These are phyloP conservation scores for Aspergillus ostianus DNA, from an alignment of 495 filamentous ascomycete species.

Conservation along the genomic window DNA sequence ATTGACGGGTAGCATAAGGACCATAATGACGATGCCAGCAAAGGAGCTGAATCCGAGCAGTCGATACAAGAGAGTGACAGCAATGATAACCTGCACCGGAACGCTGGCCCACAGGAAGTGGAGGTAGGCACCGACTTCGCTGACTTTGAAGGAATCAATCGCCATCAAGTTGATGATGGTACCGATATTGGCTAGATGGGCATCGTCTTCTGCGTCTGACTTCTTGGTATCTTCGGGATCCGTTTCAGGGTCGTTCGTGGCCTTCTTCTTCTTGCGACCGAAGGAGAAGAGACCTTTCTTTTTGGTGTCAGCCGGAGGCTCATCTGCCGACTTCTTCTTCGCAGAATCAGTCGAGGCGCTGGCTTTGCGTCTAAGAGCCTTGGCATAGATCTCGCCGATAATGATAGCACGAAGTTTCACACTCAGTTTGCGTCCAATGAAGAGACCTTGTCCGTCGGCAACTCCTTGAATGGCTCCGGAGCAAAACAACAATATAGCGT, in stretches of 20 bases:
- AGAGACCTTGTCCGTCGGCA: conserved; percentile 83
- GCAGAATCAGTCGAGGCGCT: conserved; percentile 64
- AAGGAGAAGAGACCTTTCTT: conserved; percentile 55
- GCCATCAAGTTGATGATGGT: conserved; percentile 99
- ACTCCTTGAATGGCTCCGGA: conserved; percentile 75
- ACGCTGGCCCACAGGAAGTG: conserved; percentile 87
- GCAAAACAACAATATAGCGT: conserved; percentile 83
- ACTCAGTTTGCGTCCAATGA: conserved; percentile 89
- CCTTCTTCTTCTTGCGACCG: conserved; percentile 61
- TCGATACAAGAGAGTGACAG: conserved; percentile 73
- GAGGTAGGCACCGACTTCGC: conserved; percentile 86
- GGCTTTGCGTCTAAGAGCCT: conserved; percentile 89
- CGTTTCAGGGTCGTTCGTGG: conserved; percentile 29
- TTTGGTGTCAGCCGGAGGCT: conserved; percentile 32
- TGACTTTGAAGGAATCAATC: conserved; percentile 98
- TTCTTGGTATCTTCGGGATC: conserved; percentile 37
- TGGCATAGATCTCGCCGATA: conserved; percentile 96
- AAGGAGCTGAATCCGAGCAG: conserved; percentile 93
- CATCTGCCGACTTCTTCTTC: conserved; percentile 41
- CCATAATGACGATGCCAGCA: conserved; percentile 91
- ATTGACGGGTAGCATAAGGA: conserved; percentile 83
- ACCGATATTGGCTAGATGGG: conserved; percentile 83
- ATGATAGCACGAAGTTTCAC: conserved; percentile 91
- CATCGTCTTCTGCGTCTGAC: conserved; percentile 40
- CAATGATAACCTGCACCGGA: conserved; percentile 78